A percentile compares a stretch with the other conserved stretches of the same genome.
Conservation (phyloP, 306 rosid species). For the Vigna trinervia region DNA sequence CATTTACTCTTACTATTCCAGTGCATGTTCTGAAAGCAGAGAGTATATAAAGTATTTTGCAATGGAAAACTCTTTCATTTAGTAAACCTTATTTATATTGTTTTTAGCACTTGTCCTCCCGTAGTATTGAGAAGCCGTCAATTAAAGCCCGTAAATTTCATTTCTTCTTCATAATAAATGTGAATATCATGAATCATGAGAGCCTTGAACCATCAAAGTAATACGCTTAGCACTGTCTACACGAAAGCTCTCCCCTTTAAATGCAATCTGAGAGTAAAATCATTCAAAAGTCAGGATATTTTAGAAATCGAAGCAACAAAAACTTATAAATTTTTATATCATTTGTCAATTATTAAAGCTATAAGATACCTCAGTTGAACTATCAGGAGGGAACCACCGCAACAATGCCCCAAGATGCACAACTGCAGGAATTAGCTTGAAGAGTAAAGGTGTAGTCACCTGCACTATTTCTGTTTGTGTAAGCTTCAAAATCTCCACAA, state of each 20-base stretch:
- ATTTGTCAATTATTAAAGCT: slow-evolving; percentile 13
- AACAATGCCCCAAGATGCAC: slow-evolving; percentile 80
- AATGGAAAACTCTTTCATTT: slow-evolving; percentile 36
- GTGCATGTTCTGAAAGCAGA: slow-evolving; percentile 46
- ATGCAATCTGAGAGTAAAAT: slow-evolving; percentile 71
- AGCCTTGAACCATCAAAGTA: slow-evolving; percentile 70
- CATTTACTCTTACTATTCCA: slow-evolving; percentile 41
- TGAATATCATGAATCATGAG: slow-evolving; percentile 78
- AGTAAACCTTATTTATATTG: slow-evolving; percentile 56
- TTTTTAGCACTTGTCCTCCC: slow-evolving; percentile 57
- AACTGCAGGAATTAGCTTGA: slow-evolving; percentile 92
- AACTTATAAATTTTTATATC: not conserved
- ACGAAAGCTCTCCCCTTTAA: slow-evolving; percentile 76
- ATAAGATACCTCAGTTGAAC: slow-evolving; percentile 71
- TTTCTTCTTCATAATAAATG: slow-evolving; percentile 50
- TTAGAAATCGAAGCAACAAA: slow-evolving; percentile 38
- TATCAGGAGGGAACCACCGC: slow-evolving; percentile 89
- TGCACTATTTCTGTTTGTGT: slow-evolving; percentile 47
- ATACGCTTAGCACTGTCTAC: slow-evolving; percentile 79
- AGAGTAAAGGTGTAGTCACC: slow-evolving; percentile 99
- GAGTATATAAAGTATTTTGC: slow-evolving; percentile 44
- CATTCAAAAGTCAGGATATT: slow-evolving; percentile 46
- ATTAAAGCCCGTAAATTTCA: slow-evolving; percentile 48
- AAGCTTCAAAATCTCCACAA: slow-evolving; percentile 43
- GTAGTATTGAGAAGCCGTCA: slow-evolving; percentile 56